phyloP scores from a whole-genome alignment of 1,284 basidiomycete genomes.

The Violaceomyces palustris region DNA sequence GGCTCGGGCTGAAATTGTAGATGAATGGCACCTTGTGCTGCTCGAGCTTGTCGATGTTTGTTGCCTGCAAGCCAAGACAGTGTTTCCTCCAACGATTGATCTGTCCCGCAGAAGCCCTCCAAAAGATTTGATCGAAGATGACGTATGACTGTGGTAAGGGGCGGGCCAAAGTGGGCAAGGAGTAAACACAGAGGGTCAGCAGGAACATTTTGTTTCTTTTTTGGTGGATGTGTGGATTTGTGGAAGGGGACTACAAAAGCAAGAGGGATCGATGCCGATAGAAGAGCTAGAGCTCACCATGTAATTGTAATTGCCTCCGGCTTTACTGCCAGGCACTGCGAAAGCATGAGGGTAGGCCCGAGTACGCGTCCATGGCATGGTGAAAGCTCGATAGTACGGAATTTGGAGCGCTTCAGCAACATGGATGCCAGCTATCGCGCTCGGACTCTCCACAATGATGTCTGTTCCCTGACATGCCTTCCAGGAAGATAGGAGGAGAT shows the following conservation, averaged over 20 bases:
- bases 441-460: conserved; percentile 87
- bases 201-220: too few species aligned
- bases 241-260: too few species aligned
- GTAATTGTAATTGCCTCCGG: conserved; percentile 94
- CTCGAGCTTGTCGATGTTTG: conserved; percentile 85
- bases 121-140: conserved; percentile 96
- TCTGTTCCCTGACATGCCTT: conserved; percentile 91
- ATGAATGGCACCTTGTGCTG: conserved; percentile 94
- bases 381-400: conserved; percentile 85
- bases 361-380: conserved; percentile 71
- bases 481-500: conserved; percentile 87
- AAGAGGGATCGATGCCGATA: too few species aligned
- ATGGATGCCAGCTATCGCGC: conserved; percentile 97
- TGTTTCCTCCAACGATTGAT: conserved; percentile 89
- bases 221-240: too few species aligned
- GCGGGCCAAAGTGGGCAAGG: too few species aligned
- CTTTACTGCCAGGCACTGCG: conserved; percentile 80
- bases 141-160: conserved; percentile 71
- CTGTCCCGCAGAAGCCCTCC: conserved; percentile 79
- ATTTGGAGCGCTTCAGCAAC: conserved; percentile 89
- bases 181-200: too few species aligned
- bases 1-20: conserved; percentile 86
- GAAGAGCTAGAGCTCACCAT: too few species aligned
- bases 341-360: conserved; percentile 96
- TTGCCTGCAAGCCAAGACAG: conserved; percentile 69